Evolutionary conservation across 306 rosid species (phyloP), one percentile per base, ranked within the genome.

Genomic region (Lathyrus oleraceus): DNA sequence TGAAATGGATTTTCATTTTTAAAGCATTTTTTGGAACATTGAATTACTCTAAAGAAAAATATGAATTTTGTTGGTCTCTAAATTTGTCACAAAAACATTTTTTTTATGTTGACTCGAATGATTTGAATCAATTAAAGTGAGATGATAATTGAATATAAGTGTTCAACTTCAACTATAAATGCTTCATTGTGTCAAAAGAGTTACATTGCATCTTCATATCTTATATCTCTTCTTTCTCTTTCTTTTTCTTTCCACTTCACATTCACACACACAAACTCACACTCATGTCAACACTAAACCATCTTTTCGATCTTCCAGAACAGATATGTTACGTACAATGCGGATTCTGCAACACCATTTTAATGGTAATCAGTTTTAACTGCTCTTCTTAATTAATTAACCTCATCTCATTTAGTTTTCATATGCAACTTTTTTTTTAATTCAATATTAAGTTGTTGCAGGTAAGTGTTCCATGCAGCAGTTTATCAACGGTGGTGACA

Each of bases 381-480:
- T 66, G 1, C 16, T 38, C 61, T 56, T 72, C 14, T 76, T 35
- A 2, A 35, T 81, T 56, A 40, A 30, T 80, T 56, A 40, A 56
- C 5, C n/a, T 66, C 42, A 39, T 20, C 16, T 38, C 9, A 45
- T 28, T 21, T 30, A 20, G 9, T 28, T 51, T 60, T 10, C 10
- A 10, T 32, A 23, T 52, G 25, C 49, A 16, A 2, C 13, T 54
- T 54, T 21, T 15, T 59, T 20, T 53, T 60, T 72, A 36, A 49
- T 8, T 16, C 4, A 48, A 6, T 48, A 59, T 38, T 71, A 6
- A 51, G 36, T 25, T 49, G 71, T 69, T 73, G 82, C 81, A 93
- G 97, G 98, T 93, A 2, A 90, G 97, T 38, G 96, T 93, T 15
- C 98, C 98, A 75, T 93, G 91, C 85, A 82, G 86, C 86, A 90